Percentiles rank a stretch among this genome's conserved stretches.
Evolutionary conservation across 495 filamentous ascomycete species (phyloP).

Genomic region (Lindgomyces ingoldianus): DNA sequence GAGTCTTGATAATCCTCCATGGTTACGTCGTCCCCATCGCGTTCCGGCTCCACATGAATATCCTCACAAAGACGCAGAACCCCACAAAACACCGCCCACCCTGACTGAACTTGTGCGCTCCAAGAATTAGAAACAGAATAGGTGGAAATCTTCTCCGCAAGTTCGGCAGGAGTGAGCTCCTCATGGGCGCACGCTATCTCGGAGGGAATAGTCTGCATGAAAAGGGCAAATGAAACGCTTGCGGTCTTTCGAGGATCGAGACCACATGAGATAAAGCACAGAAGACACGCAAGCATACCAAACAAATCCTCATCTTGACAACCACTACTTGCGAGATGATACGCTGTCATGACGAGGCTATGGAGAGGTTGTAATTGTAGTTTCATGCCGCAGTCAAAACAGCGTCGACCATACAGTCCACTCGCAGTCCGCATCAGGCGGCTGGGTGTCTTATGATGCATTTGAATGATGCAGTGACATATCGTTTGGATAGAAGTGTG

Average conservation of each 20-base stretch:
- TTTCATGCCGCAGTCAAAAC: conserved; percentile 20
- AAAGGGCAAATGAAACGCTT: neutral
- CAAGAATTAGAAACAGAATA: neutral
- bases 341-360: conserved; percentile 32
- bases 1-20: neutral
- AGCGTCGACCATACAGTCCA: conserved; percentile 6
- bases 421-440: neutral
- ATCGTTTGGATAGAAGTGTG: conserved; percentile 26
- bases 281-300: conserved; percentile 30
- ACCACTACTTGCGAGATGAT: conserved; percentile 14
- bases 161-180: neutral
- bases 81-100: neutral
- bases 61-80: neutral
- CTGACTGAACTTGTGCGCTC: neutral
- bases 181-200: neutral
- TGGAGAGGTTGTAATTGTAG: conserved; percentile 30
- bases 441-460: neutral
- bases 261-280: neutral
- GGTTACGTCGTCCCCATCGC: neutral
- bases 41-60: neutral
- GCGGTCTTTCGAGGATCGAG: neutral
- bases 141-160: neutral
- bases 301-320: conserved; percentile 31
- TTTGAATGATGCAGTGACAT: conserved; percentile 10
- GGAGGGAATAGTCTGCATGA: neutral